These are phyloP conservation scores for Macrolepiota fuliginosa DNA, from an alignment of 768 basidiomycete species.

Conservation along the genomic window DNA sequence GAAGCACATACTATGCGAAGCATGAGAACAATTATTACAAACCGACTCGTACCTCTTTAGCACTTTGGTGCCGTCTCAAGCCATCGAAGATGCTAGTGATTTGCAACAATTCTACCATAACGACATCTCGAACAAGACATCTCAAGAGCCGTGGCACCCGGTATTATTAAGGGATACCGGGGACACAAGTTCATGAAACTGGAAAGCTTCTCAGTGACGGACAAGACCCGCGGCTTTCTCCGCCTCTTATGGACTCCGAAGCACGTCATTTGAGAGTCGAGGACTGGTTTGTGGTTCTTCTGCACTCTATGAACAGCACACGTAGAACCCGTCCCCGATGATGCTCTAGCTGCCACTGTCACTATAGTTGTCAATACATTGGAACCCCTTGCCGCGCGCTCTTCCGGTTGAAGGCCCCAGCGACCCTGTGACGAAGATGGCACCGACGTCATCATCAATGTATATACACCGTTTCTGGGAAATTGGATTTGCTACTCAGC, in stretches of 20 bases:
- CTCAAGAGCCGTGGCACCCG: neutral
- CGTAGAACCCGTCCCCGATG: neutral
- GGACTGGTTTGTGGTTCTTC: neutral
- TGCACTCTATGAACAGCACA: neutral
- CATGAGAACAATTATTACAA: too few relatives aligned
- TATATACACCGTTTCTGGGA: neutral
- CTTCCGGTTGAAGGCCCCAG: neutral
- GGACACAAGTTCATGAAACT: neutral
- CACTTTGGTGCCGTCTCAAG: too few relatives aligned
- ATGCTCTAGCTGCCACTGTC: neutral
- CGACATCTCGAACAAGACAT: neutral
- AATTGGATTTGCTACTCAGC: neutral
- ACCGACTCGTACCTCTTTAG: too few relatives aligned
- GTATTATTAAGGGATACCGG: neutral
- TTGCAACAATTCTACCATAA: neutral
- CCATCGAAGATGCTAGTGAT: too few relatives aligned
- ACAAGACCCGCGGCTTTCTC: neutral
- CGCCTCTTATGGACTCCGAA: too few relatives aligned
- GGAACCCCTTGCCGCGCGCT: neutral
- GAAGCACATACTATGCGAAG: too few relatives aligned
- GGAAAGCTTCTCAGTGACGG: neutral
- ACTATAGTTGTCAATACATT: neutral
- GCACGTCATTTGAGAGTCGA: too few relatives aligned
- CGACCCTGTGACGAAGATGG: neutral
- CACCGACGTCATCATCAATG: neutral